Evolutionary conservation across 768 basidiomycete genomes (phyloP), one percentile per base, ranked within the genome.

Genomic region (Calocybe cyanea): DNA sequence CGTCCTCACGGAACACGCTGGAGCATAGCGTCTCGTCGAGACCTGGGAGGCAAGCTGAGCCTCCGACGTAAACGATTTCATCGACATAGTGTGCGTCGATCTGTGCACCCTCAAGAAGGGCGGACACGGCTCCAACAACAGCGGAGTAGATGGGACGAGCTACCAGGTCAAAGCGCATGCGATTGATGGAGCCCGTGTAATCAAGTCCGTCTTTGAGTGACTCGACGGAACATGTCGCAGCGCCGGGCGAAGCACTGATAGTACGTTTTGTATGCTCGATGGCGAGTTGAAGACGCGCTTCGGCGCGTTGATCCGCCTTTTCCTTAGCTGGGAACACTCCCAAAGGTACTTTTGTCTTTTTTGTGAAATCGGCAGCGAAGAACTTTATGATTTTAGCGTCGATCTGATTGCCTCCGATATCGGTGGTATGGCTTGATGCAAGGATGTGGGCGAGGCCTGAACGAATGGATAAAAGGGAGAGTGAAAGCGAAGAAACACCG

Each of bases 221-320:
- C 66, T 96, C 93, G 53, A 99, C 88, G 13, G 88, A 87, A 66
- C 92, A 91, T 1, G 89, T 88, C 1, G 92, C 93, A 1, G 92
- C 89, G 11, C 87, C 86, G 2, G 85, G 78, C 3, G 85, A 86
- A 0, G 95, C 94, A 41, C 83, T 85, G 53, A 98, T 75, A 0
- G 92, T 92, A 53, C 93, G 83, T 69, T 97, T 99, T 21, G 92
- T 95, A 62, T 92, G 87, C 61, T 97, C 93, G 45, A 96, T 81
- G 6, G 93, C 92, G 17, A 98, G 80, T 8, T 87, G 80, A 20
- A 99, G 81, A 61, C 94, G 95, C n/a, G 92, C 89, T 58, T 92
- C 86, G 0, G 94, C 90, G 18, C 96, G 88, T 57, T 81, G 75
- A 66, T 93, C 87, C 24, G 72, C 69, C 14, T 70, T 53, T 17